phyloP scores from a whole-genome alignment of 139 green algal genomes.

The Ulvella scutata region DNA sequence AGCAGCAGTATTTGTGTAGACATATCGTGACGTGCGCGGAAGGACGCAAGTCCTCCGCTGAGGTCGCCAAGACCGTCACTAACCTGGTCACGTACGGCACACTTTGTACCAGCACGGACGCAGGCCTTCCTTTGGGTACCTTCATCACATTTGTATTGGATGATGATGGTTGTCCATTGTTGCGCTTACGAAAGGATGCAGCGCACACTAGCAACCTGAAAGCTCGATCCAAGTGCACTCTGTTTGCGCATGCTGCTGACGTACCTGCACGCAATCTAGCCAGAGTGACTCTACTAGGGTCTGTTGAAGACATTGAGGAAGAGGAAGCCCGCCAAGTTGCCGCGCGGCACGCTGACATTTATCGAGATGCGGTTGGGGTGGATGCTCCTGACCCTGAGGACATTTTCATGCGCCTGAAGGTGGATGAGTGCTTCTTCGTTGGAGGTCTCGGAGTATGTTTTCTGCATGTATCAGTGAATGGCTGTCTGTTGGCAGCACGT shows the following conservation, averaged over 20 bases:
- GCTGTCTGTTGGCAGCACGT: neutral
- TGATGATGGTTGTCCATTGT: conserved; percentile 38
- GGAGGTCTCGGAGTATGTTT: conserved; percentile 18
- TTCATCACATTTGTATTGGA: conserved; percentile 65
- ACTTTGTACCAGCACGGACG: conserved; percentile 38
- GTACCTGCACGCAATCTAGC: conserved; percentile 53
- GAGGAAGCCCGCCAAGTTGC: conserved; percentile 2
- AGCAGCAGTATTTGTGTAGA: no score
- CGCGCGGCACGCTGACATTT: neutral
- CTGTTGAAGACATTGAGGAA: conserved; percentile 15
- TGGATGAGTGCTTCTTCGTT: conserved; percentile 40
- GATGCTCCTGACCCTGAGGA: conserved; percentile 23
- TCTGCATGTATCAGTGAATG: neutral
- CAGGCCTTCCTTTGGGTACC: conserved; percentile 54
- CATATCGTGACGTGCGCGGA: neutral
- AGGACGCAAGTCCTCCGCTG: conserved; percentile 15
- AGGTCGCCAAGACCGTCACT: conserved; percentile 61
- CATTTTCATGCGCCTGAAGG: conserved; percentile 21
- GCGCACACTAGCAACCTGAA: conserved; percentile 60
- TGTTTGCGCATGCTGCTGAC: conserved; percentile 64
- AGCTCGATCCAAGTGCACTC: conserved; percentile 32
- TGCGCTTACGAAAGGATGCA: conserved; percentile 41
- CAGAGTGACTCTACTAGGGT: conserved; percentile 53
- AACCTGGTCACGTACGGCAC: conserved; percentile 51
- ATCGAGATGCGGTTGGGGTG: conserved; percentile 18